phyloP scores from a whole-genome alignment of 179 eudicot species.

The Vitellaria paradoxa region DNA sequence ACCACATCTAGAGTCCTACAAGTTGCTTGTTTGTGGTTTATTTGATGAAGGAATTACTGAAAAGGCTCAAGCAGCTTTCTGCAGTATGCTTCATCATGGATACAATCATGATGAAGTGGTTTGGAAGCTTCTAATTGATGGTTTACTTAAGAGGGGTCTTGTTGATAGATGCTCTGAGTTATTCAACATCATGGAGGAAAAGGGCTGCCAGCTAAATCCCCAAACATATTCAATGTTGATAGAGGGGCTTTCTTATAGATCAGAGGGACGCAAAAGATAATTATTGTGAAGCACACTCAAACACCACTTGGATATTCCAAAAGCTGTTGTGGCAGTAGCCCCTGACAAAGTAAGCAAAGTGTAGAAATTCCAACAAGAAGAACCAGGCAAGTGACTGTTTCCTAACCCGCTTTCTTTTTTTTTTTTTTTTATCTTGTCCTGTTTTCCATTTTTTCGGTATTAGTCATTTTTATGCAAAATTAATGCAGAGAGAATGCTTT shows the following conservation, averaged over 20 bases:
- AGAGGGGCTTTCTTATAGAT: conserved; percentile 40
- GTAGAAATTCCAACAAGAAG: background rate
- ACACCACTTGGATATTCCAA: background rate
- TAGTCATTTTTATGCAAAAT: background rate
- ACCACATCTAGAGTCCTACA: conserved; percentile 55
- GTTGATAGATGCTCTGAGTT: conserved; percentile 57
- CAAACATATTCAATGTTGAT: conserved; percentile 55
- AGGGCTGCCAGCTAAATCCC: conserved; percentile 51
- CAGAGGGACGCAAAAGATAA: conserved; percentile 22
- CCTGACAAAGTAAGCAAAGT: background rate
- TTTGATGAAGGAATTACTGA: conserved; percentile 50
- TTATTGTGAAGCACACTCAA: background rate
- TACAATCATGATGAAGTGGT: conserved; percentile 83
- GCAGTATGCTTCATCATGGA: conserved; percentile 52
- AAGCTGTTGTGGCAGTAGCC: background rate
- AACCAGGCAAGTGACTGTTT: conserved; percentile 11
- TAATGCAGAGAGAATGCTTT: background rate
- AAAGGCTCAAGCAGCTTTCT: conserved; percentile 53
- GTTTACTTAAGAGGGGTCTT: conserved; percentile 61
- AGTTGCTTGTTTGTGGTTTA: conserved; percentile 62
- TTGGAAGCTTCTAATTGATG: conserved; percentile 81
- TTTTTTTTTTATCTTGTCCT: background rate
- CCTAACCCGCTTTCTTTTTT: background rate
- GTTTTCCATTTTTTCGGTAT: background rate
- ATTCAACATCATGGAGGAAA: conserved; percentile 57